Percentiles rank a stretch among this genome's conserved stretches.
phyloP scores from a whole-genome alignment of 1,139 yeast species.

The Scheffersomyces segobiensis region DNA sequence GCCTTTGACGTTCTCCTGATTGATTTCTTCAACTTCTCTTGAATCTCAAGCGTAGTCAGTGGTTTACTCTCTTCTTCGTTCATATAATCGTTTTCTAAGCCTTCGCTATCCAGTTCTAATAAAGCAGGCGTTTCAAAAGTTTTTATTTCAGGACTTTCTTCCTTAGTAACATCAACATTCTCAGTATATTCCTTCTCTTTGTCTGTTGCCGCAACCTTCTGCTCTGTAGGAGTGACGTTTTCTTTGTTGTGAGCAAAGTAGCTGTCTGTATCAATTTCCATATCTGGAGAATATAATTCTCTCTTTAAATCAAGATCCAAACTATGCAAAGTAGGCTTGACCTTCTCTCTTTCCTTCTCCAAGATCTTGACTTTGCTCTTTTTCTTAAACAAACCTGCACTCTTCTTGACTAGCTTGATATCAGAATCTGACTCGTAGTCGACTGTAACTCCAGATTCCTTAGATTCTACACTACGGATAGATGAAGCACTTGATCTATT shows the following conservation, averaged over 20 bases:
- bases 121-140: not conserved
- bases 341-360: constrained; percentile 8
- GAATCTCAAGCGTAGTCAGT: constrained; percentile 44
- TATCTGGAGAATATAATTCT: not conserved
- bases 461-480: constrained; percentile 5
- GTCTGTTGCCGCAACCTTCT: constrained; percentile 6
- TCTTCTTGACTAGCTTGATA: constrained; percentile 12
- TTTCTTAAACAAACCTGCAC: constrained; percentile 27
- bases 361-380: constrained; percentile 16
- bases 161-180: constrained; percentile 10
- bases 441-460: constrained; percentile 25
- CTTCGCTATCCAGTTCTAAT: constrained; percentile 7
- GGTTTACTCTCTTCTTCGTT: constrained; percentile 20
- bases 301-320: not conserved
- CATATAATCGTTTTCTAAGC: constrained; percentile 4
- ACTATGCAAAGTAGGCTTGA: constrained; percentile 2
- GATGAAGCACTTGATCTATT: not conserved
- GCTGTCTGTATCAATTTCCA: not conserved
- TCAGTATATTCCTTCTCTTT: constrained; percentile 6
- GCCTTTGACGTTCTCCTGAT: constrained; percentile 46
- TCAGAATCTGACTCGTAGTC: constrained; percentile 35
- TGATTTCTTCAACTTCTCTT: constrained; percentile 46
- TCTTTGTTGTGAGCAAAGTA: not conserved
- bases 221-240: constrained; percentile 7
- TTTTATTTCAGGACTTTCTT: constrained; percentile 4